phyloP scores from a whole-genome alignment of 163 green algal genomes.

The Scenedesmus sp. region DNA sequence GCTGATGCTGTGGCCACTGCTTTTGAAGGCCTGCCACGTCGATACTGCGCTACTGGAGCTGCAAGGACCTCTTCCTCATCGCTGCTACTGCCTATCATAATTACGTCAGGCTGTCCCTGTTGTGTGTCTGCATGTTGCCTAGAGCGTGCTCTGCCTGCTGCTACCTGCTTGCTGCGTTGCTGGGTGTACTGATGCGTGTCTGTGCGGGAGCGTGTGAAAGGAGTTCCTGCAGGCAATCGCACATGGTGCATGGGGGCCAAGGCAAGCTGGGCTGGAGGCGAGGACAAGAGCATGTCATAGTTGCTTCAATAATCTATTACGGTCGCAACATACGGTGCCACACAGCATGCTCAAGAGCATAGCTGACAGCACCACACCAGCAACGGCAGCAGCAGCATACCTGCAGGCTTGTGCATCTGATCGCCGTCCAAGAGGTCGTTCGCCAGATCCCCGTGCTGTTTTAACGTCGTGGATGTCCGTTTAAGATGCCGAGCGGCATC shows the following conservation, averaged over 20 bases:
- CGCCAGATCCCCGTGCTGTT: neutral
- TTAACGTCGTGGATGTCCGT: neutral
- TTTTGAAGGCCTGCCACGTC: neutral
- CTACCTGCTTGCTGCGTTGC: neutral
- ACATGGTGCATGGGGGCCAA: neutral
- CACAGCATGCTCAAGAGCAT: neutral
- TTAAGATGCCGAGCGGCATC: neutral
- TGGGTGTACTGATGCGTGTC: neutral
- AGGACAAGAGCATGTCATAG: neutral
- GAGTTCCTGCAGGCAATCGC: neutral
- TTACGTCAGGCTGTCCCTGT: neutral
- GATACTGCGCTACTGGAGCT: neutral
- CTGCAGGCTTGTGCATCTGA: constrained; percentile 4
- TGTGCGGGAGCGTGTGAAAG: neutral
- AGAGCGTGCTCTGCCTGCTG: neutral
- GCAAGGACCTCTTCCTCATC: neutral
- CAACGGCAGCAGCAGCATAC: neutral
- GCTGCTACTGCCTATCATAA: constrained; percentile 12
- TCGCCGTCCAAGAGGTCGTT: neutral
- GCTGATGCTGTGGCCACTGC: neutral
- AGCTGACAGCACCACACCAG: neutral
- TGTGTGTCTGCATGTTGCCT: neutral
- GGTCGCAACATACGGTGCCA: neutral
- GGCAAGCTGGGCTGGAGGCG: neutral
- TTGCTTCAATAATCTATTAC: neutral